Evolutionary conservation across 148 eudicot species (phyloP).

Genomic region (Chenopodium formosanum): DNA sequence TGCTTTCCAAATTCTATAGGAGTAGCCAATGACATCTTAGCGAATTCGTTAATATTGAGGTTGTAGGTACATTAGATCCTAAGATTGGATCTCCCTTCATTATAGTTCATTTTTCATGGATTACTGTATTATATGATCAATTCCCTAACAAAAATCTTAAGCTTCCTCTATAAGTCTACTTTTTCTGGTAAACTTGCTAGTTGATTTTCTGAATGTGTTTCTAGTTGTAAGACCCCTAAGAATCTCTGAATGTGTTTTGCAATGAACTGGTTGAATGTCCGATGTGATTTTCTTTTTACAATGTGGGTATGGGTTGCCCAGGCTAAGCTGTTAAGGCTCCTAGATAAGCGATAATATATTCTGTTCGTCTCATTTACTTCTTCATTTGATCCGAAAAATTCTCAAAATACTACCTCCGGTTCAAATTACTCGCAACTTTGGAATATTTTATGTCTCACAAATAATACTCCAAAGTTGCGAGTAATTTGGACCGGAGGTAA

Average conservation of each 20-base stretch:
- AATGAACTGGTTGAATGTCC: neutral
- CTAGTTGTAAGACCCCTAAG: neutral
- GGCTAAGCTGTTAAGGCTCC: no score
- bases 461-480: no score
- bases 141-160: neutral
- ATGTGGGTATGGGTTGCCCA: no score
- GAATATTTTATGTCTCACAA: no score
- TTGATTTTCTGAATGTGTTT: neutral
- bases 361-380: no score
- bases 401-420: no score
- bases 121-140: neutral
- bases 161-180: neutral
- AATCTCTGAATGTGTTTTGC: neutral
- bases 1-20: neutral
- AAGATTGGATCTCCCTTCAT: neutral
- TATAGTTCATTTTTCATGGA: neutral
- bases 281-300: no score
- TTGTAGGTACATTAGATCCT: neutral
- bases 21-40: conserved; percentile 9
- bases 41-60: conserved; percentile 5
- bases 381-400: no score
- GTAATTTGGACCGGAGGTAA: no score
- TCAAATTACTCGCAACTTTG: no score
- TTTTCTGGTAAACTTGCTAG: neutral
- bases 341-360: no score